Evolutionary conservation across 1,284 basidiomycete species (phyloP).

Genomic region (Boletus mariae): DNA sequence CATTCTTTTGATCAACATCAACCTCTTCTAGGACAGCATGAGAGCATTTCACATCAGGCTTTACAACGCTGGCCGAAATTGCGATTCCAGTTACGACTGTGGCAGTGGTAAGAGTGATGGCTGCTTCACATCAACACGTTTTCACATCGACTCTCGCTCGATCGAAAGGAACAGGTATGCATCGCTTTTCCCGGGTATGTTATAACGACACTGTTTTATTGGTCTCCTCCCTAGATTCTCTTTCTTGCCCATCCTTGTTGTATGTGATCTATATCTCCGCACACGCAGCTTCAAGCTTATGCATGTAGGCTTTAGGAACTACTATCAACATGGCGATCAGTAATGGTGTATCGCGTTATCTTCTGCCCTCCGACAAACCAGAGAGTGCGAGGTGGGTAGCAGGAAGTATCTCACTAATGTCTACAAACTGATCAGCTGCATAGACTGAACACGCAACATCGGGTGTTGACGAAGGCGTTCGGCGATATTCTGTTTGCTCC

Average conservation of each 20-base stretch:
- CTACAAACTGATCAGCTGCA: neutral
- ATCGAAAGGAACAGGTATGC: neutral
- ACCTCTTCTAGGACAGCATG: neutral
- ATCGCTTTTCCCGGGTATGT: neutral
- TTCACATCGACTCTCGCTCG: neutral
- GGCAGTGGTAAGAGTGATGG: neutral
- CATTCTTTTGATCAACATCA: neutral
- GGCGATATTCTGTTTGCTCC: neutral
- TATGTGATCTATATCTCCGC: neutral
- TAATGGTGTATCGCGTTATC: neutral
- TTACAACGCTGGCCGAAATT: neutral
- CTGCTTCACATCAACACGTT: neutral
- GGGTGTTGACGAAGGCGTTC: neutral
- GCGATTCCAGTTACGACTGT: neutral
- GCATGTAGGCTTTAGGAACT: too few relatives aligned
- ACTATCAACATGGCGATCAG: neutral
- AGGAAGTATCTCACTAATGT: neutral
- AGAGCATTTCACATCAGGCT: neutral
- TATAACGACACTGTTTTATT: neutral
- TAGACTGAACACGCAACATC: neutral
- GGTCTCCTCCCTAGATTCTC: too few relatives aligned
- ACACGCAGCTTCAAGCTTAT: neutral
- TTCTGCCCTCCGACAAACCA: neutral
- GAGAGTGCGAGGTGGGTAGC: neutral
- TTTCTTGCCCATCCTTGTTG: neutral